A percentile compares a stretch with the other conserved stretches of the same genome.
These are phyloP conservation scores for Spathaspora sp. DNA, from an alignment of 805 yeast genomes.

Conservation along the genomic window DNA sequence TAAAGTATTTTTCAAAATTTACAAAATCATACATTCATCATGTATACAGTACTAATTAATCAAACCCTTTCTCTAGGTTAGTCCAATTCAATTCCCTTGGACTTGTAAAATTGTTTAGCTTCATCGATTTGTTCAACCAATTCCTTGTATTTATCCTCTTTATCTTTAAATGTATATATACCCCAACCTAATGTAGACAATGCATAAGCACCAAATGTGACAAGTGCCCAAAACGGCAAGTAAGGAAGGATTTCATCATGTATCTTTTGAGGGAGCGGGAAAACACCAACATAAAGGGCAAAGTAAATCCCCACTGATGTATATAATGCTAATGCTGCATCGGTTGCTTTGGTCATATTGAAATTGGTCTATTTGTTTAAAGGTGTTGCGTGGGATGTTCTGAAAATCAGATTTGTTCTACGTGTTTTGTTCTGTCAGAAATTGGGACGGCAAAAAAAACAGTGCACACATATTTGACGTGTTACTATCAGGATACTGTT, in stretches of 20 bases:
- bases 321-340: conserved; percentile 46
- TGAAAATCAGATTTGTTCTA: not conserved
- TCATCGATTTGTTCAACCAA: conserved; percentile 55
- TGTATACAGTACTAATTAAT: not conserved
- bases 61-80: conserved; percentile 8
- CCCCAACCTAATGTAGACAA: conserved; percentile 68
- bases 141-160: conserved; percentile 63
- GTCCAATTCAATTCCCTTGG: conserved; percentile 53
- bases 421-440: not conserved
- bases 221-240: conserved; percentile 68
- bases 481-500: not conserved
- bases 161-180: conserved; percentile 65
- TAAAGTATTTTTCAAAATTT: not conserved
- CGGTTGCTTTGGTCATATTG: conserved; percentile 65
- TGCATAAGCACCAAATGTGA: conserved; percentile 66
- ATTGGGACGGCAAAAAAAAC: not conserved
- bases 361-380: not conserved
- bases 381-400: not conserved
- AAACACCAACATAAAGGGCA: conserved; percentile 46
- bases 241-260: conserved; percentile 57
- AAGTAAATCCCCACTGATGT: conserved; percentile 51
- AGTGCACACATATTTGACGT: not conserved
- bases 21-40: not conserved
- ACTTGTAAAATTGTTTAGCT: conserved; percentile 56
- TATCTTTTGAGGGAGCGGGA: conserved; percentile 51